Base-by-base conservation (phyloP, 2,329 filamentous ascomycete genomes). In the Zymoseptoria brevis region DNA sequence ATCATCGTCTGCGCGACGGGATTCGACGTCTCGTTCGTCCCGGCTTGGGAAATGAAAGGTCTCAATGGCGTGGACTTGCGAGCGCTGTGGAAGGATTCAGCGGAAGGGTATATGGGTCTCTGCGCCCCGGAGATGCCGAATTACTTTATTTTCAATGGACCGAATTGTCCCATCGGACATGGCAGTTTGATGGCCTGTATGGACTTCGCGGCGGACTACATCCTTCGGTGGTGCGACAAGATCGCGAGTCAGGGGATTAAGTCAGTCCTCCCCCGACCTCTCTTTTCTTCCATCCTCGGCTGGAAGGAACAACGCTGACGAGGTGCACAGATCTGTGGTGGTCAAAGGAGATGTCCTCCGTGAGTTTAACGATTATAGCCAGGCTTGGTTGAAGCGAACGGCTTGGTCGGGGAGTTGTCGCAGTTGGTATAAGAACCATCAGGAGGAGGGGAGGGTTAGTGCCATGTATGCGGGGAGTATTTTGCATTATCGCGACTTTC, bases 371-470 rank as follows among this genome's bases (percentile, higher is more conserved):
- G 73, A 71, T 24, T 81, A 79, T 65, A 74, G 76, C 30, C 73
- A 76, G 50, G 75, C 75, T 55, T 80, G 81, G 64, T 79, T 82
- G 67, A 73, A 75, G 62, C 67, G 73, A 4, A 80, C 77, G 7
- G 58, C 64, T 5, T 63, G 58, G 56, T 57, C 56, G 50, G 61
- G 63, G 21, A 53, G 62, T 3, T 63, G 63, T 19, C 53, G 58
- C 5, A 58, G 54, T 11, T 62, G 60, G 62, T 64, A 62, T 26
- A 48, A 61, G 22, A 62, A 62, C 29, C 55, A 62, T 19, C 57
- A 58, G 0, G 55, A 57, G 48, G 62, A 61, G 0, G 26, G 59
- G 4, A 50, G 60, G 16, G 59, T 65, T 1, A 65, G 59, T 13
- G 63, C 61, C 0, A 26, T 65, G 2, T 65, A 61, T 59, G 53